Evolutionary conservation across 2,329 filamentous ascomycete species (phyloP).

Genomic region (Huntiella bhutanensis): DNA sequence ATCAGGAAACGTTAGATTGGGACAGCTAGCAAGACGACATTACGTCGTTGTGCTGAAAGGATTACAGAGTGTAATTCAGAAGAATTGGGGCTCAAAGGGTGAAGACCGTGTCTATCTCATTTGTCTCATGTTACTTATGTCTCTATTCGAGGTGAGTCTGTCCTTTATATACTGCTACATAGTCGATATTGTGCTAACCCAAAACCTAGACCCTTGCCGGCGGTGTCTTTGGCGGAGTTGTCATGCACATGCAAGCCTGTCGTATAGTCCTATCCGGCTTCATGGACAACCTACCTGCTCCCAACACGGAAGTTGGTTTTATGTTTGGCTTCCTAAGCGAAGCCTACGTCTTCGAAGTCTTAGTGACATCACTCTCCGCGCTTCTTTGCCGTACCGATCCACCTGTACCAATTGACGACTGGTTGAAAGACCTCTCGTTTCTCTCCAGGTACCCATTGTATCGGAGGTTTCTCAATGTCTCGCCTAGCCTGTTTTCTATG

Average conservation of each 20-base stretch:
- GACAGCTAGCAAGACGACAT: slow-evolving; percentile 6
- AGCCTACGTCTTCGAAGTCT: slow-evolving; percentile 6
- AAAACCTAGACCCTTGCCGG: slow-evolving; percentile 7
- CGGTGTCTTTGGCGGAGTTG: slow-evolving; percentile 4
- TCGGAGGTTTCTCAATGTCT: slow-evolving; percentile 6
- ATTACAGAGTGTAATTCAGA: slow-evolving; percentile 3
- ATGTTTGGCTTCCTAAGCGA: slow-evolving; percentile 11
- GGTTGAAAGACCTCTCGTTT: slow-evolving; percentile 7
- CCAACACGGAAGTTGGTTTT: neutral
- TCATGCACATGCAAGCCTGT: slow-evolving; percentile 9
- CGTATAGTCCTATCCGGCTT: slow-evolving; percentile 6
- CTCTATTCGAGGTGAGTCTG: slow-evolving; percentile 9
- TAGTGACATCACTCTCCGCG: slow-evolving; percentile 3
- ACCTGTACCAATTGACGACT: slow-evolving; percentile 7
- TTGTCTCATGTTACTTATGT: slow-evolving; percentile 7
- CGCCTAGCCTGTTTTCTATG: slow-evolving; percentile 9
- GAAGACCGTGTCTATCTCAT: slow-evolving; percentile 8
- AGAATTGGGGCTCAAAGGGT: neutral
- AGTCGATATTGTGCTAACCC: neutral
- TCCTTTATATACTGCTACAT: neutral
- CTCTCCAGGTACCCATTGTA: slow-evolving; percentile 3
- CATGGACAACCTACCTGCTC: neutral
- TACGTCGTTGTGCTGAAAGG: slow-evolving; percentile 5
- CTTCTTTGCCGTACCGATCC: slow-evolving; percentile 3
- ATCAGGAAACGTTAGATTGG: slow-evolving; percentile 3